Percentiles rank a stretch among this genome's conserved stretches.
phyloP scores from a whole-genome alignment of 345 rosid species.

The Lumnitzera littorea region DNA sequence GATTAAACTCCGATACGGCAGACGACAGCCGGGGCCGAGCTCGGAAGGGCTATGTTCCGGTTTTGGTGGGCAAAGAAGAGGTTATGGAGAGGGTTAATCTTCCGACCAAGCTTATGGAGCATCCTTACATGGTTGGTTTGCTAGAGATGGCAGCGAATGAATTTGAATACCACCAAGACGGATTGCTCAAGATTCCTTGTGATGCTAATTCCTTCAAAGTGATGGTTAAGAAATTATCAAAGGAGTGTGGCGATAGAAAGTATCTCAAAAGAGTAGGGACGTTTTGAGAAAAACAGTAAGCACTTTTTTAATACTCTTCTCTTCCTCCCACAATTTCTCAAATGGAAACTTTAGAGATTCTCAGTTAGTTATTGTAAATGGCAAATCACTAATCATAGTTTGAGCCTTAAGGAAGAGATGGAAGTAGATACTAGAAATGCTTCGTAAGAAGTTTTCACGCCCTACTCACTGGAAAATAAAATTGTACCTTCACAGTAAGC shows the following conservation, averaged over 20 bases:
- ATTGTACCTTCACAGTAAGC: too few species aligned
- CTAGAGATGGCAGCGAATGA: conserved; percentile 22
- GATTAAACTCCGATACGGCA: background rate
- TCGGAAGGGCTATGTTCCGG: conserved; percentile 24
- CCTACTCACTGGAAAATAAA: too few species aligned
- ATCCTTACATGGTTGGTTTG: conserved; percentile 14
- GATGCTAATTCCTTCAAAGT: conserved; percentile 17
- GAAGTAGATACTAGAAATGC: too few species aligned
- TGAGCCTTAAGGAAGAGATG: too few species aligned
- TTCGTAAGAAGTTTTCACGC: too few species aligned
- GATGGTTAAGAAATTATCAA: conserved; percentile 15
- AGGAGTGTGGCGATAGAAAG: background rate
- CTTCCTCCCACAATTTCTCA: too few species aligned
- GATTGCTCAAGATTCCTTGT: conserved; percentile 19
- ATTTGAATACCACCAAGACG: conserved; percentile 16
- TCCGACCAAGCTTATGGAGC: conserved; percentile 23
- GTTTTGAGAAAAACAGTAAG: background rate
- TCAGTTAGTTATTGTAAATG: too few species aligned
- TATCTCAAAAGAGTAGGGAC: background rate
- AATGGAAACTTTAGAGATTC: too few species aligned
- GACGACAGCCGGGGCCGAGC: conserved; percentile 2
- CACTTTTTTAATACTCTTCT: background rate
- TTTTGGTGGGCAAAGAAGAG: conserved; percentile 17
- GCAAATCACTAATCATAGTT: too few species aligned
- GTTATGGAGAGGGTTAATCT: conserved; percentile 17